These are phyloP conservation scores for Gracilariopsis chorda DNA, from an alignment of 23 red algal species.

Conservation along the genomic window DNA sequence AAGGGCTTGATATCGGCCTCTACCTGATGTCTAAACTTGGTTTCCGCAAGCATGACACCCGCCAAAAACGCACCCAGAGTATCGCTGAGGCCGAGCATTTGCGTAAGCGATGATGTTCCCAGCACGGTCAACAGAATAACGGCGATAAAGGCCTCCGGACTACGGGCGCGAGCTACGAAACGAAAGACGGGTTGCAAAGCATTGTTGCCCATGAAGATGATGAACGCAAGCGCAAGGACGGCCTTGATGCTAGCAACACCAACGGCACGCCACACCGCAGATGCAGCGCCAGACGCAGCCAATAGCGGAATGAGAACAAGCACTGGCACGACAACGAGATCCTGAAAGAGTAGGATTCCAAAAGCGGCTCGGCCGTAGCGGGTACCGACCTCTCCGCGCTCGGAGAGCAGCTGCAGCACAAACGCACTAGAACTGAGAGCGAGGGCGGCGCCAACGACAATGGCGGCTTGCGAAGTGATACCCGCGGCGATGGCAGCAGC, in stretches of 20 bases:
- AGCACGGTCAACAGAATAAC: constrained; percentile 93
- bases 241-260: constrained; percentile 86
- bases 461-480: constrained; percentile 49
- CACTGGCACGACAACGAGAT: constrained; percentile 94
- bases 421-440: constrained; percentile 95
- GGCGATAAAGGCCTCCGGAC: constrained; percentile 94
- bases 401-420: constrained; percentile 92
- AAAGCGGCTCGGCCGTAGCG: constrained; percentile 93
- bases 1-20: constrained; percentile 99
- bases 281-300: constrained; percentile 72
- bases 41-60: constrained; percentile 96
- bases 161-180: constrained; percentile 77
- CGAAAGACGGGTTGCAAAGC: constrained; percentile 89
- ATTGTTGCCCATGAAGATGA: constrained; percentile 85
- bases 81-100: constrained; percentile 87
- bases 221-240: constrained; percentile 70
- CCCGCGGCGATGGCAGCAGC: constrained; percentile 49
- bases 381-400: constrained; percentile 92
- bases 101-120: constrained; percentile 86
- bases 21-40: constrained; percentile 91
- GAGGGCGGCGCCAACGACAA: constrained; percentile 82
- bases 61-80: constrained; percentile 98
- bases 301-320: constrained; percentile 92
- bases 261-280: constrained; percentile 70
- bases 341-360: constrained; percentile 97